phyloP scores from a whole-genome alignment of 2,329 filamentous ascomycete genomes.

The Aspergillus fischeri region DNA sequence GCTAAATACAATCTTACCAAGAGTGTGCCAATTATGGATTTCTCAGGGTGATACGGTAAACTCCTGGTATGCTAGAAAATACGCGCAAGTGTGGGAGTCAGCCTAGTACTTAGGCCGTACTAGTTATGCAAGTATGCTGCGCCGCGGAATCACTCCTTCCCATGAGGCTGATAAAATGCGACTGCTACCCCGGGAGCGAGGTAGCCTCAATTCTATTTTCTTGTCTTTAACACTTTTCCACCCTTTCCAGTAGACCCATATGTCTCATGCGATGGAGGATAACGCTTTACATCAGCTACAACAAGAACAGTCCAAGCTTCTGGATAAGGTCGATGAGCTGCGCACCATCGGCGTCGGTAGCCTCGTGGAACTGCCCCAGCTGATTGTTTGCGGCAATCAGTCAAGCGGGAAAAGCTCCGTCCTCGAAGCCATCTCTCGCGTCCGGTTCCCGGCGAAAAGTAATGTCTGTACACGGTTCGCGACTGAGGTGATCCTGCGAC shows the following conservation, averaged over 20 bases:
- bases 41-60: too few relatives aligned
- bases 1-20: too few relatives aligned
- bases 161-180: too few relatives aligned
- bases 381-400: conserved; percentile 59
- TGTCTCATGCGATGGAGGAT: conserved; percentile 3
- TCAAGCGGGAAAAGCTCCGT: conserved; percentile 63
- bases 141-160: too few relatives aligned
- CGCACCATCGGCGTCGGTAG: conserved; percentile 47
- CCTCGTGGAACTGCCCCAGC: conserved; percentile 49
- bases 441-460: conserved; percentile 56
- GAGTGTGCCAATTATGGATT: too few relatives aligned
- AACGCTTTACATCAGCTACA: conserved; percentile 15
- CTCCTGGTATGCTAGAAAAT: too few relatives aligned
- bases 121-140: too few relatives aligned
- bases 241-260: conserved; percentile 10
- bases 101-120: too few relatives aligned
- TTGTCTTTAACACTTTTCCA: too few relatives aligned
- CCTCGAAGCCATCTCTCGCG: conserved; percentile 59
- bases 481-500: conserved; percentile 55
- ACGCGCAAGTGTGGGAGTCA: too few relatives aligned
- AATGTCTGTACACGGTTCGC: conserved; percentile 58
- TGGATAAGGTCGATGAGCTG: conserved; percentile 53
- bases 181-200: too few relatives aligned
- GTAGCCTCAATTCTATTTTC: too few relatives aligned
- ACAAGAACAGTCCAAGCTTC: conserved; percentile 40